Evolutionary conservation across 1,139 yeast species (phyloP).

Genomic region (Diutina ranongensis): DNA sequence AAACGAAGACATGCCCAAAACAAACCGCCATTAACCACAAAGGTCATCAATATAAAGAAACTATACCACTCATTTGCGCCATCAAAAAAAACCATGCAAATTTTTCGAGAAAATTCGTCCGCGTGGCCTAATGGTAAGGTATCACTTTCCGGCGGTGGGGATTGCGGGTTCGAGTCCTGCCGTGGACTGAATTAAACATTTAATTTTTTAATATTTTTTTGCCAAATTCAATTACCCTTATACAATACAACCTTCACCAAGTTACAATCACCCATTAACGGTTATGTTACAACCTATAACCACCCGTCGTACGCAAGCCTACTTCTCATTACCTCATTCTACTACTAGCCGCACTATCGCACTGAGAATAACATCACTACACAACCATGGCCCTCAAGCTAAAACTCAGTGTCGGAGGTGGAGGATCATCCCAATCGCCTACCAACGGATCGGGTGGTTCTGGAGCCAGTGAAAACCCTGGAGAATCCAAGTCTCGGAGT

Average conservation of each 20-base stretch:
- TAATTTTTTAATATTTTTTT: neutral
- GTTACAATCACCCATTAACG: no score
- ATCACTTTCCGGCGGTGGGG: slow-evolving; percentile 6
- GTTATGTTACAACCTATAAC: no score
- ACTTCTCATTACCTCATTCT: neutral
- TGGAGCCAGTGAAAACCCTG: neutral
- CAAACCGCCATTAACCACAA: no score
- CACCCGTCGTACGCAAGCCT: no score
- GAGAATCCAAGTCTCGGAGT: neutral
- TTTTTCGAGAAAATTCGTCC: neutral
- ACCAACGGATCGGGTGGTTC: neutral
- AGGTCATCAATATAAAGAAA: no score
- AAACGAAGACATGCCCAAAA: no score
- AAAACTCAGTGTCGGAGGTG: slow-evolving; percentile 3
- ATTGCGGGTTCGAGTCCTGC: slow-evolving; percentile 6
- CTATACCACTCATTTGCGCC: neutral
- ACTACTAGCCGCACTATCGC: neutral
- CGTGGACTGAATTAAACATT: no score
- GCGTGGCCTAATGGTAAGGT: slow-evolving; percentile 6
- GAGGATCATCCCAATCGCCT: neutral
- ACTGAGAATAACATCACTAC: neutral
- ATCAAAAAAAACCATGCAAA: neutral
- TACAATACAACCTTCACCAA: no score
- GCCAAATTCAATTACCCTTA: no score
- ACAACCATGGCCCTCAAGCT: slow-evolving; percentile 2